A percentile compares a stretch with the other conserved stretches of the same genome.
Evolutionary conservation across 2,329 filamentous ascomycete genomes (phyloP).

Genomic region (Stagonosporopsis rhizophila): DNA sequence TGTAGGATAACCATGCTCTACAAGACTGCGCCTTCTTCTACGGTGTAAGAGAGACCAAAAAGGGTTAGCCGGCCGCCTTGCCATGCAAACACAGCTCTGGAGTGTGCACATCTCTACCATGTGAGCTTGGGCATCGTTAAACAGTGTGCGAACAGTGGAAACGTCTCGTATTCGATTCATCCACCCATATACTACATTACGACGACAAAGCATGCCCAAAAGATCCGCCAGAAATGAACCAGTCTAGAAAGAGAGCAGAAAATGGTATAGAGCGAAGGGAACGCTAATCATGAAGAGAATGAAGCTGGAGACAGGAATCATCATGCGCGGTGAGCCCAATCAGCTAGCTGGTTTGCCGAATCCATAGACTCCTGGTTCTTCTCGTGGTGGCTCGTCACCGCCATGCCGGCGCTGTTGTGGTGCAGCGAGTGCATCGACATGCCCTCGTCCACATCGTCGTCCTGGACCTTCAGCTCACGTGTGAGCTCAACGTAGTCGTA

Average conservation of each 20-base stretch:
- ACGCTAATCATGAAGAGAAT: background rate
- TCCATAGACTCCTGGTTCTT: slow-evolving; percentile 49
- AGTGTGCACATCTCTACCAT: background rate
- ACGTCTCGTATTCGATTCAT: background rate
- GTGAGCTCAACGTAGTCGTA: slow-evolving; percentile 91
- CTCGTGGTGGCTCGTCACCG: slow-evolving; percentile 39
- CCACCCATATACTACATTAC: slow-evolving; percentile 12
- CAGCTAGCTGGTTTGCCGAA: slow-evolving; percentile 44
- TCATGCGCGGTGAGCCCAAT: slow-evolving; percentile 46
- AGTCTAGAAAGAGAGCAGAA: background rate
- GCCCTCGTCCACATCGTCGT: slow-evolving; percentile 51
- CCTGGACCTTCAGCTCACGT: slow-evolving; percentile 64
- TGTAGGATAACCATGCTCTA: background rate
- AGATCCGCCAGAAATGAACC: background rate
- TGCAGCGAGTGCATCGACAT: slow-evolving; percentile 45
- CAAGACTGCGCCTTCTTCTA: background rate
- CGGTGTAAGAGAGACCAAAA: too few relatives aligned
- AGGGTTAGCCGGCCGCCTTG: background rate
- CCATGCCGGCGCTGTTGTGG: slow-evolving; percentile 38
- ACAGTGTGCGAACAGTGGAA: background rate
- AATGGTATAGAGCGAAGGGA: slow-evolving; percentile 14
- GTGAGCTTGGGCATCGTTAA: background rate
- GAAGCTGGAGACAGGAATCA: background rate
- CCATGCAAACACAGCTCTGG: background rate
- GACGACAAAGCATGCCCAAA: background rate